Base-by-base conservation (phyloP, 257 asterid genomes). In the Coffea eugenioides region DNA sequence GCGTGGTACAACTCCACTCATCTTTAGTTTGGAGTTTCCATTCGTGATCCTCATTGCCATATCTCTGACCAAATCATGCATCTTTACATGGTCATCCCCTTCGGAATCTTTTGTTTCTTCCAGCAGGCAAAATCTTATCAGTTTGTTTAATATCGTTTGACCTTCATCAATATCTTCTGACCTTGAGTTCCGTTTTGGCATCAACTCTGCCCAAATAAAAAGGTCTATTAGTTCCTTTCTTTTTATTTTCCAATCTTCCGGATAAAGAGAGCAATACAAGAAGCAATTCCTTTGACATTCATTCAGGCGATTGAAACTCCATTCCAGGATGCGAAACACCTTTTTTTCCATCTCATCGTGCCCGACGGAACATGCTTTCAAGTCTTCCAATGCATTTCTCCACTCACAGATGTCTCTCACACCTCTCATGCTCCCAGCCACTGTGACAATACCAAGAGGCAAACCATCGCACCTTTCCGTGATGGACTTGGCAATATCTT, bases 221-320 rank as follows among this genome's bases (percentile, higher is more conserved):
- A 56, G 36, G 16, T 27, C 6, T 6, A 74, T 74, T 13, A 74
- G 16, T 18, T 74, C 78, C n/a, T 54, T 46, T 51, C 66, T 73
- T n/a, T 21, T 46, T 12, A 73, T 57, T 0, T 39, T 13, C 15
- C 4, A 14, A 57, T 74, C 78, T 74, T 74, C 78, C 1, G 69
- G 78, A 36, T 74, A 74, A 8, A 74, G 78, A 36, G 52, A 74
- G 27, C 78, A 74, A 57, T 74, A 74, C 51, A 74, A 56, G 69
- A 74, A 74, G 36, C 78, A 74, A 8, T 15, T 5, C 6, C 25
- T 54, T 54, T 56, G 51, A 31, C 41, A 59, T 16, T 25, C n/a
- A 51, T 48, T 73, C 76, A 73, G 49, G 15, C 76, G 76, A 56
- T 39, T 48, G 8, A n/a, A 73, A 73, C 76, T 73, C 65, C 76